These are phyloP conservation scores for Neurospora sp. DNA, from an alignment of 495 filamentous ascomycete genomes.

Conservation along the genomic window DNA sequence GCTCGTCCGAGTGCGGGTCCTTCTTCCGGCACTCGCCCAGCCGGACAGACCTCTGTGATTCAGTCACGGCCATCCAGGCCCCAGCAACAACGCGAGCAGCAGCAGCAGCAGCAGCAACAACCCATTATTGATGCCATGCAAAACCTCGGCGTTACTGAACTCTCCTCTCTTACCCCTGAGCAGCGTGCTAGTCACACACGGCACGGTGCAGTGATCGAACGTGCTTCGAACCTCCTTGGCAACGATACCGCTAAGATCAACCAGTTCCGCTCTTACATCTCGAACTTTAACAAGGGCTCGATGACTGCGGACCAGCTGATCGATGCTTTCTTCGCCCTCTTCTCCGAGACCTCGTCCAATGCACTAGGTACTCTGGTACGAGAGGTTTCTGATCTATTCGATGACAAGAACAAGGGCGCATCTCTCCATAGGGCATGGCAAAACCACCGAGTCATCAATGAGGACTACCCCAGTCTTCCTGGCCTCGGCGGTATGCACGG, in stretches of 20 bases:
- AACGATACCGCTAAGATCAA: slow-evolving; percentile 61
- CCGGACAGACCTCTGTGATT: slow-evolving; percentile 12
- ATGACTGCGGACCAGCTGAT: slow-evolving; percentile 67
- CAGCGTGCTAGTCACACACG: slow-evolving; percentile 73
- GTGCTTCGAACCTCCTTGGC: slow-evolving; percentile 67
- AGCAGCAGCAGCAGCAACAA: slow-evolving; percentile 9
- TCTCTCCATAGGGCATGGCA: slow-evolving; percentile 75
- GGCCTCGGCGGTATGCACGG: slow-evolving; percentile 52
- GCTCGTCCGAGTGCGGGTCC: slow-evolving; percentile 62
- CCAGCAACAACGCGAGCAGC: slow-evolving; percentile 9
- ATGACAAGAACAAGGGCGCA: slow-evolving; percentile 63
- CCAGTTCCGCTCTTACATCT: slow-evolving; percentile 69
- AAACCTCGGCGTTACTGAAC: slow-evolving; percentile 29
- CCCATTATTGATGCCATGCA: slow-evolving; percentile 25
- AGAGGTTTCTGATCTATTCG: slow-evolving; percentile 88
- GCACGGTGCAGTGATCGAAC: slow-evolving; percentile 71
- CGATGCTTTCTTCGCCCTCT: slow-evolving; percentile 69
- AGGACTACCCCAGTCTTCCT: slow-evolving; percentile 89
- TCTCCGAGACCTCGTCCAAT: slow-evolving; percentile 60
- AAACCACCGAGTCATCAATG: slow-evolving; percentile 89
- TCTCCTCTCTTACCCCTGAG: slow-evolving; percentile 47
- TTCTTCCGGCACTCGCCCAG: slow-evolving; percentile 43
- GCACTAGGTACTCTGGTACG: slow-evolving; percentile 85
- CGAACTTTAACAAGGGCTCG: slow-evolving; percentile 55
- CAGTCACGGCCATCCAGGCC: slow-evolving; percentile 24